Conservation (phyloP, 225 moss, liverwort and hornwort genomes). For the Climacium dendroides region DNA sequence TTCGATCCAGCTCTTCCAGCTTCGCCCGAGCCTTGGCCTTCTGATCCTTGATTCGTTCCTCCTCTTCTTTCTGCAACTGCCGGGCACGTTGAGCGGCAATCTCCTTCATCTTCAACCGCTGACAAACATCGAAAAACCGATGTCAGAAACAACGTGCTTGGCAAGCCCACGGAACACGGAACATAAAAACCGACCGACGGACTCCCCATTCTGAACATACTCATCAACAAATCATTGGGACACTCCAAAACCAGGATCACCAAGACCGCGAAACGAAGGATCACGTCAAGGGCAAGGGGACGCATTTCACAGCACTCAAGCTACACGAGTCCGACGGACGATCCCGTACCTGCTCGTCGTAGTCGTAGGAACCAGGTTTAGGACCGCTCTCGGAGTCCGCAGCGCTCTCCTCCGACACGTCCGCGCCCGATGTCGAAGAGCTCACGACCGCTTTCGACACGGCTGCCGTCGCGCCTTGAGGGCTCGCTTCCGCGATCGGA, state of each 20-base stretch:
- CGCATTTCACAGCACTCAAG: not conserved
- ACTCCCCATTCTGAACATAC: not conserved
- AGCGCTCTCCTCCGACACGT: conserved; percentile 25
- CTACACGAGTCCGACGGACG: not conserved
- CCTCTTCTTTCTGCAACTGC: conserved; percentile 87
- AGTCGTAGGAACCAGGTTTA: conserved; percentile 53
- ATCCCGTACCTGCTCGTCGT: conserved; percentile 65
- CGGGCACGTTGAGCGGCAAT: conserved; percentile 77
- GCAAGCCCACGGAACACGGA: not conserved
- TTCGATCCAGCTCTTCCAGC: conserved; percentile 92
- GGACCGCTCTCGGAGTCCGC: conserved; percentile 23
- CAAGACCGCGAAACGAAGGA: not conserved
- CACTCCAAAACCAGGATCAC: too few relatives aligned
- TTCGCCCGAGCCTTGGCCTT: conserved; percentile 93
- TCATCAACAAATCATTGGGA: too few relatives aligned
- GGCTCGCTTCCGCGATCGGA: conserved; percentile 23
- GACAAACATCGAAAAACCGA: not conserved
- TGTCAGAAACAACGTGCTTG: not conserved
- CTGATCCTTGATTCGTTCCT: conserved; percentile 90
- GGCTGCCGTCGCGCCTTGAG: not conserved
- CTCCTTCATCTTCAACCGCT: conserved; percentile 95
- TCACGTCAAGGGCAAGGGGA: not conserved
- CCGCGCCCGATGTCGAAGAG: not conserved
- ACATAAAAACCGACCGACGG: not conserved
- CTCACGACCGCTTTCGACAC: not conserved